These are phyloP conservation scores for Thalassiosira mediterranea DNA, from an alignment of 352 stramenopile species.

Conservation along the genomic window DNA sequence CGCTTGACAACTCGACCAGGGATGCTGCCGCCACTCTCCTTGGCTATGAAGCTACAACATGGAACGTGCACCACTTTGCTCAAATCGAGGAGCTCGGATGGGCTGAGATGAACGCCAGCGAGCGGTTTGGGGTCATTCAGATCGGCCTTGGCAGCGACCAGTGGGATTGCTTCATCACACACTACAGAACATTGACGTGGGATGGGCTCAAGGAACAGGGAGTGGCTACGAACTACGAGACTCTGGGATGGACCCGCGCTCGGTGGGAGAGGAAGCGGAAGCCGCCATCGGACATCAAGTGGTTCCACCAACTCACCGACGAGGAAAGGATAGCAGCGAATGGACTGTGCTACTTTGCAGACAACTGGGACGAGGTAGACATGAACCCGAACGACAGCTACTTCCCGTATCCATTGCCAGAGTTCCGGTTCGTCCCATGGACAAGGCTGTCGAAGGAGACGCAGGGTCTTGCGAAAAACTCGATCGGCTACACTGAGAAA, in stretches of 20 bases:
- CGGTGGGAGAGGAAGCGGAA: conserved; percentile 19
- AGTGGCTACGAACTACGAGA: conserved; percentile 1
- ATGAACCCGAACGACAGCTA: conserved; percentile 53
- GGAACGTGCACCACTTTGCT: conserved; percentile 32
- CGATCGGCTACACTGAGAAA: conserved; percentile 37
- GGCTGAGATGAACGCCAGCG: conserved; percentile 8
- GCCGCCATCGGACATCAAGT: conserved; percentile 31
- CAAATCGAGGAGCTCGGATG: conserved; percentile 28
- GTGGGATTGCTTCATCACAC: conserved; percentile 67
- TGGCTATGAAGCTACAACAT: conserved; percentile 37
- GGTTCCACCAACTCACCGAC: conserved; percentile 45
- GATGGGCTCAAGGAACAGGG: conserved; percentile 19
- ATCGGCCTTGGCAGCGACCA: conserved; percentile 29
- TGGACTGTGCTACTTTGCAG: conserved; percentile 54
- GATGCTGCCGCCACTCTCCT: too few species aligned
- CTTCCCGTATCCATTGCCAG: conserved; percentile 43
- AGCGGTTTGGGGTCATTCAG: conserved; percentile 13
- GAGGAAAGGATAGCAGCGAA: conserved; percentile 40
- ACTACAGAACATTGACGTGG: conserved; percentile 51
- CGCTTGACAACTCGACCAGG: too few species aligned
- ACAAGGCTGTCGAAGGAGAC: conserved; percentile 10
- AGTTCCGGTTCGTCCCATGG: conserved; percentile 54
- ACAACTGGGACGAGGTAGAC: conserved; percentile 50
- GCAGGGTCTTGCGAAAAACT: conserved; percentile 7
- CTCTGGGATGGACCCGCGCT: conserved; percentile 39